Base-by-base conservation (phyloP, 2,329 filamentous ascomycete species). In the Hymenoscyphus fraxineus region DNA sequence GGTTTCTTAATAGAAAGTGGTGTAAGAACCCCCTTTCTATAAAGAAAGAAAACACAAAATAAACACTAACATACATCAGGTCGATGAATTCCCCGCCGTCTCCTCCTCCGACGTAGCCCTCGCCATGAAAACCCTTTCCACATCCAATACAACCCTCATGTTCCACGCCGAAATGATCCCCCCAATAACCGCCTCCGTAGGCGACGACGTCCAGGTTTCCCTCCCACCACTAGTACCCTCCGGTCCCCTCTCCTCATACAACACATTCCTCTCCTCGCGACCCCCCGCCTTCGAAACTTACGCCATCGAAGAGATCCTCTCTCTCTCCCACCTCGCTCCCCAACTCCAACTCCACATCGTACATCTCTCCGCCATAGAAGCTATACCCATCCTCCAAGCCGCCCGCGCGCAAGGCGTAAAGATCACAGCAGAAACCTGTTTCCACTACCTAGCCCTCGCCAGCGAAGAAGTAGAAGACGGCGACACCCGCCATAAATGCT, bases 111-210 rank as follows among this genome's bases (percentile, higher is more conserved):
- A 98, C 76, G 90, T 98, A 64, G 81, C 85, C 1, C 84, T 90
- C 47, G 93, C 91, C 55, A 93, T 99, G 85, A 81, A 82, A 38
- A 91, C 89, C 58, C 85, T 99, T 66, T 90, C 91, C 66, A 87
- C 92, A 71, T 85, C 88, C 62, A 85, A 92, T 19, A 98, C 95
- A 1, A 96, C 93, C 0, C 87, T 98, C 72, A 98, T 99, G 94
- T 99, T 99, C 80, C 95, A 99, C 75, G 95, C 95, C 64, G 95
- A 99, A 78, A 98, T 97, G 93, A 88, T 96, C 13, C 93, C 94
- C n/a, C 91, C 92, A 19, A 90, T 93, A 69, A 80, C 90, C 59
- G 86, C 87, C 69, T 93, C 91, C 0, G 90, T 93, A 1, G 90
- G 91, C 61, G 92, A 95, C 75, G 86, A 87, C 32, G 87, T 92